A percentile compares a stretch with the other conserved stretches of the same genome.
phyloP scores from a whole-genome alignment of 192 early-diverging fungal genomes.

The Entomortierella chlamydospora region DNA sequence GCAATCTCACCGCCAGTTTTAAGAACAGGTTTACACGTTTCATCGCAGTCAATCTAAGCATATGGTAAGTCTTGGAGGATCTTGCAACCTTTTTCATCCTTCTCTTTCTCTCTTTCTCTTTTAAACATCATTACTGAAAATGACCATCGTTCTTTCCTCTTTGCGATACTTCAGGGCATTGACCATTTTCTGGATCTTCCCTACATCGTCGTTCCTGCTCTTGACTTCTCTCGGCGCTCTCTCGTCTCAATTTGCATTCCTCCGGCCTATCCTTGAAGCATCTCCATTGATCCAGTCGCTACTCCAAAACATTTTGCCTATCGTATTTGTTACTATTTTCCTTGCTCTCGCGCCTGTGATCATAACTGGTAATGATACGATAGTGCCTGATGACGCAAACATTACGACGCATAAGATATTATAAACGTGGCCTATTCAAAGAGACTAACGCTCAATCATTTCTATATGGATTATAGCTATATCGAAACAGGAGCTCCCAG shows the following conservation, averaged over 20 bases:
- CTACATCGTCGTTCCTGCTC: slow-evolving; percentile 67
- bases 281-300: slow-evolving; percentile 57
- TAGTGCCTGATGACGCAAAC: no score
- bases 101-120: neutral
- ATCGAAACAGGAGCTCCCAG: slow-evolving; percentile 67
- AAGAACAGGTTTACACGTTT: slow-evolving; percentile 57
- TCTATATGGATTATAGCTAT: slow-evolving; percentile 49
- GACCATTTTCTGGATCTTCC: slow-evolving; percentile 73
- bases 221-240: slow-evolving; percentile 65
- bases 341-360: slow-evolving; percentile 68
- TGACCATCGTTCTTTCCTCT: neutral
- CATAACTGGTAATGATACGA: slow-evolving; percentile 54
- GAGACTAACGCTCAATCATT: neutral
- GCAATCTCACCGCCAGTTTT: slow-evolving; percentile 58
- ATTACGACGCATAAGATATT: no score
- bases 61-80: slow-evolving; percentile 58
- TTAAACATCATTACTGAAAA: neutral
- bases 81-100: neutral
- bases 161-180: slow-evolving; percentile 52
- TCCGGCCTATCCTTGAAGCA: slow-evolving; percentile 58
- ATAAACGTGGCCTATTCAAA: no score
- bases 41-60: slow-evolving; percentile 58
- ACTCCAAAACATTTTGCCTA: slow-evolving; percentile 68
- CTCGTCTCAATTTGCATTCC: slow-evolving; percentile 57
- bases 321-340: slow-evolving; percentile 65